These are phyloP conservation scores for Lichtheimia ramosa DNA, from an alignment of 371 early-diverging fungal species.

Conservation along the genomic window DNA sequence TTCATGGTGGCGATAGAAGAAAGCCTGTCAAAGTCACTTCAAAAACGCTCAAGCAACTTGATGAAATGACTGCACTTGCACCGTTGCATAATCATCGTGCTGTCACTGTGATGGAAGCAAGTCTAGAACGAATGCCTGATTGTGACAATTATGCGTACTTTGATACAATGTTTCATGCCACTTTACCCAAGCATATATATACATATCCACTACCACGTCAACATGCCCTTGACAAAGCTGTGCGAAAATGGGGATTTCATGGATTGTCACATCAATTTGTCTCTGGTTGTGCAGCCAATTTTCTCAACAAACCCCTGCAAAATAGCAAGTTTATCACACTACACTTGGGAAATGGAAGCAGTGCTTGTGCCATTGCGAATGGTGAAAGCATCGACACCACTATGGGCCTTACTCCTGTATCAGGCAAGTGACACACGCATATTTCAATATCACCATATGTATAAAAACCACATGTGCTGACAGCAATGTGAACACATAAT, in stretches of 20 bases:
- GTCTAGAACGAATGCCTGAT: constrained; percentile 13
- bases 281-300: constrained; percentile 10
- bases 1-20: constrained; percentile 33
- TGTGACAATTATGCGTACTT: constrained; percentile 30
- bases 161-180: constrained; percentile 39
- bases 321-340: constrained; percentile 26
- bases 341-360: constrained; percentile 38
- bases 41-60: constrained; percentile 19
- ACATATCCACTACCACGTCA: constrained; percentile 35
- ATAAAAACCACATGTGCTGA: not conserved
- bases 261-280: constrained; percentile 33
- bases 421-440: not conserved
- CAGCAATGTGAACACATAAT: not conserved
- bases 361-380: constrained; percentile 28
- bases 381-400: constrained; percentile 35
- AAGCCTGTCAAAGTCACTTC: constrained; percentile 21
- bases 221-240: constrained; percentile 11
- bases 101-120: constrained; percentile 24
- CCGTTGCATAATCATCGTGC: constrained; percentile 40
- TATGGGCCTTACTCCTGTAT: constrained; percentile 41
- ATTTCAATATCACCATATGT: too few species aligned
- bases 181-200: constrained; percentile 27
- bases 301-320: constrained; percentile 12
- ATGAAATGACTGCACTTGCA: constrained; percentile 31
- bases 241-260: constrained; percentile 41